These are phyloP conservation scores for Fusarium oxysporum DNA, from an alignment of 2,329 filamentous ascomycete genomes.

Conservation along the genomic window DNA sequence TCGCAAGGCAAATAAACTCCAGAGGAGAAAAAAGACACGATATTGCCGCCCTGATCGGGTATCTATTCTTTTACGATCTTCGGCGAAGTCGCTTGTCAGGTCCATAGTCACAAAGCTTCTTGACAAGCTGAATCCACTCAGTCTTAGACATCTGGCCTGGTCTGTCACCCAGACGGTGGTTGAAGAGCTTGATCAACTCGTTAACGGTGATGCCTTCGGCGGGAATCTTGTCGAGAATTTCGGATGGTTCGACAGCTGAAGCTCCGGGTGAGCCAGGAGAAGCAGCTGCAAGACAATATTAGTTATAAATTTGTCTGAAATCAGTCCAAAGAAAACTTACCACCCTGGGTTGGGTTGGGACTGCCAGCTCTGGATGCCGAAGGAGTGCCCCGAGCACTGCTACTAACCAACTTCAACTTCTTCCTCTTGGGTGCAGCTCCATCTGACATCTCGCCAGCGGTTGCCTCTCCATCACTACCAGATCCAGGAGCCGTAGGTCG, in stretches of 20 bases:
- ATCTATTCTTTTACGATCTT: conserved; percentile 47
- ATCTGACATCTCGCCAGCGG: conserved; percentile 75
- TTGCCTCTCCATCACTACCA: conserved; percentile 78
- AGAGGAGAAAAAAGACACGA: neutral
- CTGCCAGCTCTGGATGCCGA: conserved; percentile 71
- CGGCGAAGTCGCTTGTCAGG: conserved; percentile 64
- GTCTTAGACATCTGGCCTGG: conserved; percentile 63
- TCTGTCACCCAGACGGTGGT: conserved; percentile 63
- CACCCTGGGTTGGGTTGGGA: conserved; percentile 59
- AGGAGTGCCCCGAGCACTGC: conserved; percentile 63
- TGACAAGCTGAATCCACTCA: conserved; percentile 71
- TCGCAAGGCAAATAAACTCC: conserved; percentile 9
- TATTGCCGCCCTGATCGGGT: conserved; percentile 4
- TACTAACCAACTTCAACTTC: conserved; percentile 65
- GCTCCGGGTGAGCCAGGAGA: conserved; percentile 52
- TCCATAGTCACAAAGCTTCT: conserved; percentile 64
- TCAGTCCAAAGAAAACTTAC: conserved; percentile 47
- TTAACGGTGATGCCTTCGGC: conserved; percentile 66
- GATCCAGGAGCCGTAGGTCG: conserved; percentile 64
- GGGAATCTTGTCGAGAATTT: conserved; percentile 67
- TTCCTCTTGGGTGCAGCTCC: conserved; percentile 63
- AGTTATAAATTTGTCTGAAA: neutral
- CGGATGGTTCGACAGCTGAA: conserved; percentile 59
- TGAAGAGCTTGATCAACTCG: conserved; percentile 66
- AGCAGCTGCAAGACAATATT: conserved; percentile 39